Evolutionary conservation across 2,329 filamentous ascomycete genomes (phyloP).

Genomic region (Nakataea oryzae): DNA sequence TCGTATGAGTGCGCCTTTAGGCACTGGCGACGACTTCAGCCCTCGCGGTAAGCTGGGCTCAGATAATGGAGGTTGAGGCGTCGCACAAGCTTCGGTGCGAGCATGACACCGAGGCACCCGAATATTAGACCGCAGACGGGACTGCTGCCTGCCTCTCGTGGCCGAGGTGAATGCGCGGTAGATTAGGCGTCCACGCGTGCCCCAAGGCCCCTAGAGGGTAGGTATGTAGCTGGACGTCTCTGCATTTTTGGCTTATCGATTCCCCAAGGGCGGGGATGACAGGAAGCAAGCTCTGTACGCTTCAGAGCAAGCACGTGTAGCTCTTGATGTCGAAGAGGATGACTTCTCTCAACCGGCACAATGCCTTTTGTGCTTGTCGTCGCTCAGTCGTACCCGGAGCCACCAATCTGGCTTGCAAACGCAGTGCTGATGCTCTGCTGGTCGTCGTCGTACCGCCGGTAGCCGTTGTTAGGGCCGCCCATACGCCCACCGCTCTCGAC

Average conservation of each 20-base stretch:
- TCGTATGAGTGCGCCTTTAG: neutral
- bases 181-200: neutral
- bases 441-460: slow-evolving; percentile 75
- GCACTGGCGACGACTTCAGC: neutral
- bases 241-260: neutral
- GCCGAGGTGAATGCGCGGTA: neutral
- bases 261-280: neutral
- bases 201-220: neutral
- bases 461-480: slow-evolving; percentile 48
- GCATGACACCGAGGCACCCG: neutral
- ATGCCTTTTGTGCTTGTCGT: neutral
- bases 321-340: neutral
- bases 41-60: neutral
- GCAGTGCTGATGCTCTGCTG: slow-evolving; percentile 93
- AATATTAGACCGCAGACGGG: neutral
- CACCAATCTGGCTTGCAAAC: slow-evolving; percentile 88
- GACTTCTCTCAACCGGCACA: neutral
- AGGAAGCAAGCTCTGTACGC: neutral
- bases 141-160: neutral
- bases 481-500: slow-evolving; percentile 74
- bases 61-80: neutral
- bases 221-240: neutral
- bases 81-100: neutral
- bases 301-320: neutral
- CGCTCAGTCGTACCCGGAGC: slow-evolving; percentile 40